Base-by-base conservation (phyloP, 2,329 filamentous ascomycete genomes). In the Paraconiothyrium brasiliense region DNA sequence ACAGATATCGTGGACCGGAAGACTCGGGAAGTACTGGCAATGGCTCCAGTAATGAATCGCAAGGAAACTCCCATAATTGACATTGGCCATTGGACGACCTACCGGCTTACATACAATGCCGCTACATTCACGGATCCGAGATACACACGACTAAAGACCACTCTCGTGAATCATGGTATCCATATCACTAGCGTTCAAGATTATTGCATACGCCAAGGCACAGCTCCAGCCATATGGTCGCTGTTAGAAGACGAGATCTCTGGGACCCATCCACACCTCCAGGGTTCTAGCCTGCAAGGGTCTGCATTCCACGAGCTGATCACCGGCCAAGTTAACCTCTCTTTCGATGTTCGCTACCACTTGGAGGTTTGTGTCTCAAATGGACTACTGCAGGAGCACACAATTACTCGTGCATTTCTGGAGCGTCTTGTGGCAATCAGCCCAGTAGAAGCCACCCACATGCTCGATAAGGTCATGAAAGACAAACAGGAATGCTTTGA, bases 301-400 rank as follows among this genome's bases (percentile, higher is more conserved):
- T 68, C 71, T 4, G 57, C 54, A 6, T 69, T 75, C 35, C 64
- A 73, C 9, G 70, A 78, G 24, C 75, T 82, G 2, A 64, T 81
- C 24, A 60, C 62, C n/a, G 54, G 60, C 20, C 68, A 69, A 13
- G 51, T 74, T 10, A 66, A 72, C 41, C 59, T 67, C 67, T 79
- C 58, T 0, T 97, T 93, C 63, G 80, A 88, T 0, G 87, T 97
- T 1, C 87, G 92, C 16, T 99, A 98, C 73, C 93, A 97, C 75
- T 85, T 99, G 0, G 94, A 99, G 76, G 94, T 93, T 0, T 98
- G 94, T 74, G 84, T 98, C n/a, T 97, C 94, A 0, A 87, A 90
- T 32, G 89, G 89, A 0, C 83, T 88, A 27, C 80, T 99, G 13
- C 90, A 90, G 57, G 94, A 97, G 75, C 87, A 92, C 73, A 91